These are phyloP conservation scores for Ophiostoma pallidulum DNA, from an alignment of 2,329 filamentous ascomycete genomes.

Conservation along the genomic window DNA sequence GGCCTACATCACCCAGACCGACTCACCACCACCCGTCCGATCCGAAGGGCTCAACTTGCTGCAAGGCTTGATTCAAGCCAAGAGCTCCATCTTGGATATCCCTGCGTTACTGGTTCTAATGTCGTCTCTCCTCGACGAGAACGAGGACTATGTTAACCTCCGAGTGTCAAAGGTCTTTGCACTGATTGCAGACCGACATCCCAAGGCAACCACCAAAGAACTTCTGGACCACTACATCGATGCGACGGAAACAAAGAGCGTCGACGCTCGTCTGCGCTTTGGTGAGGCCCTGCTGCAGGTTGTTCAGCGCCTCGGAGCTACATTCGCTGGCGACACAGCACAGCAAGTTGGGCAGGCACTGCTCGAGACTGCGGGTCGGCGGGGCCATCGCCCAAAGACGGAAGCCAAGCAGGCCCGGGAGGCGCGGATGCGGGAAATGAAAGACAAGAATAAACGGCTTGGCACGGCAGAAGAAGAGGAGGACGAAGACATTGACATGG, in stretches of 20 bases:
- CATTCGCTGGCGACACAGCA: constrained; percentile 45
- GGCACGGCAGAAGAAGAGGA: constrained; percentile 37
- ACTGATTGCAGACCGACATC: constrained; percentile 51
- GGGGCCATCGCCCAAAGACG: constrained; percentile 51
- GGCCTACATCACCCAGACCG: constrained; percentile 51
- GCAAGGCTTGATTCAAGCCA: constrained; percentile 43
- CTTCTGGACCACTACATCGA: constrained; percentile 61
- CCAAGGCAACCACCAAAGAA: constrained; percentile 51
- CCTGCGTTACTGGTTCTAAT: constrained; percentile 54
- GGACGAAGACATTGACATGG: constrained; percentile 40
- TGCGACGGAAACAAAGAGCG: constrained; percentile 42
- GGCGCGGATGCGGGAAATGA: constrained; percentile 37
- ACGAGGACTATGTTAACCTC: constrained; percentile 63
- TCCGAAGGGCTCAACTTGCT: constrained; percentile 55
- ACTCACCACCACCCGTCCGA: constrained; percentile 57
- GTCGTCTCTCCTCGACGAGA: constrained; percentile 53
- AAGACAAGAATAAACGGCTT: constrained; percentile 15
- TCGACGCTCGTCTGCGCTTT: constrained; percentile 58
- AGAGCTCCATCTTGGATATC: constrained; percentile 55
- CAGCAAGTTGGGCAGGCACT: constrained; percentile 45
- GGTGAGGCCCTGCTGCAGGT: constrained; percentile 59
- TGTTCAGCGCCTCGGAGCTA: constrained; percentile 49
- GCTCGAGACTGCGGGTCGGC: constrained; percentile 54
- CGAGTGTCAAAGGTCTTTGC: constrained; percentile 57
- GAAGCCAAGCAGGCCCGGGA: constrained; percentile 45